Base-by-base conservation (phyloP, 1,139 yeast species). In the Kodamaea sp. region DNA sequence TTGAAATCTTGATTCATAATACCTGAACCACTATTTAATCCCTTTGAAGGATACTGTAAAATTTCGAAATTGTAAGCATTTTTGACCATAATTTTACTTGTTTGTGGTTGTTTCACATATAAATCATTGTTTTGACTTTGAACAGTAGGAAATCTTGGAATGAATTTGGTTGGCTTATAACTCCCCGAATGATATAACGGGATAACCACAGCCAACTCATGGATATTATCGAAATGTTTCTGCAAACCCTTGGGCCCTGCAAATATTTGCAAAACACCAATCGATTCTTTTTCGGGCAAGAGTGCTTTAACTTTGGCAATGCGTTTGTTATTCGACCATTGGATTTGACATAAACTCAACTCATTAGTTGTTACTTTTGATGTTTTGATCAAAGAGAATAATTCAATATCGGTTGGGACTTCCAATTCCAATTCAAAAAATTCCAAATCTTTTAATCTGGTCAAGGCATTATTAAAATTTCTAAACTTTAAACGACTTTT, bases 71-170 rank as follows among this genome's bases (percentile, higher is more conserved):
- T 74, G 51, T 86, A 86, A 9, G 79, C 72, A 46, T 78, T 78
- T 28, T 78, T 79, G 28, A 64, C 67, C 11, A 74, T 63, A 36
- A 92, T 63, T 45, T 74, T 72, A 46, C 73, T 78, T 43, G 84
- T 78, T 58, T 90, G 97, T 2, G 98, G 98, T 50, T 84, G 86
- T 43, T 78, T 75, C 41, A 92, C 77, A 58, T 90, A 92, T 36
- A 89, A 63, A 56, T 90, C 98, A 47, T 82, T 79, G 36, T 73
- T 70, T 53, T 77, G 81, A 36, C 86, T 74, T 48, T 78, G 82
- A 10, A 81, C 79, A 0, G 90, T 77, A 5, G 95, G 88, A 51
- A 77, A 82, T 30, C 90, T 68, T 12, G 80, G 78, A 8, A 88
- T 87, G 67, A 90, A 87, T 44, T 62, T 64, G 30, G 63, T 54